These are phyloP conservation scores for Calonectria honghensis DNA, from an alignment of 2,329 filamentous ascomycete genomes.

Conservation along the genomic window DNA sequence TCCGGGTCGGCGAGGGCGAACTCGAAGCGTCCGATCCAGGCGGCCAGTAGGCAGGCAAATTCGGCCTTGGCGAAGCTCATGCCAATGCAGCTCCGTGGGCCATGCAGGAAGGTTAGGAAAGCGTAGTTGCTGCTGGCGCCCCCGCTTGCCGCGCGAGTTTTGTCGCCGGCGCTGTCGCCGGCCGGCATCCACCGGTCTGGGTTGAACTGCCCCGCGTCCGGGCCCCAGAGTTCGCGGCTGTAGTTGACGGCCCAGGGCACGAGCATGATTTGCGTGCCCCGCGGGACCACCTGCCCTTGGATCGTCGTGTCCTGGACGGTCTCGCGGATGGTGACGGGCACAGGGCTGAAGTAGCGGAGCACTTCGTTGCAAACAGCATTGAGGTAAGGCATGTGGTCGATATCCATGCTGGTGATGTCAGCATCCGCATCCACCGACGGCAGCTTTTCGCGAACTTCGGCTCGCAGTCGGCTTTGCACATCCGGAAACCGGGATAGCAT, in stretches of 20 bases:
- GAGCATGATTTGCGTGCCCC: constrained; percentile 81
- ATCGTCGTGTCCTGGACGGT: constrained; percentile 79
- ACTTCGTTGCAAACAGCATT: constrained; percentile 87
- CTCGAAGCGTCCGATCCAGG: constrained; percentile 84
- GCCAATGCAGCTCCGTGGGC: constrained; percentile 90
- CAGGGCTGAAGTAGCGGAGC: constrained; percentile 83
- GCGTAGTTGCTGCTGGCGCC: constrained; percentile 86
- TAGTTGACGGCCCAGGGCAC: constrained; percentile 82
- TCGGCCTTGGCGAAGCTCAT: constrained; percentile 87
- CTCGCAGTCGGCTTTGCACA: constrained; percentile 79
- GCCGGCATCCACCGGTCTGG: constrained; percentile 83
- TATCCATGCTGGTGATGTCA: constrained; percentile 66
- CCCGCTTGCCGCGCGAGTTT: constrained; percentile 74
- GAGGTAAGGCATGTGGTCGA: constrained; percentile 86
- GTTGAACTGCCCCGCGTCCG: constrained; percentile 83
- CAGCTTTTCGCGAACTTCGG: constrained; percentile 78
- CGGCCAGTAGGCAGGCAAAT: constrained; percentile 88
- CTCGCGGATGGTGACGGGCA: constrained; percentile 81
- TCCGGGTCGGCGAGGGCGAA: constrained; percentile 74
- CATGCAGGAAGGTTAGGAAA: constrained; percentile 89
- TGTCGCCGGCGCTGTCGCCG: constrained; percentile 53
- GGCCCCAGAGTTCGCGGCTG: constrained; percentile 82
- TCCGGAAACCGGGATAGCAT: constrained; percentile 79
- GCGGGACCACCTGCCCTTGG: constrained; percentile 78
- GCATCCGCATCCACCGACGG: constrained; percentile 66